A percentile compares a stretch with the other conserved stretches of the same genome.
phyloP scores from a whole-genome alignment of 1,284 basidiomycete species.

The Pyrrhoderma lamaoense region DNA sequence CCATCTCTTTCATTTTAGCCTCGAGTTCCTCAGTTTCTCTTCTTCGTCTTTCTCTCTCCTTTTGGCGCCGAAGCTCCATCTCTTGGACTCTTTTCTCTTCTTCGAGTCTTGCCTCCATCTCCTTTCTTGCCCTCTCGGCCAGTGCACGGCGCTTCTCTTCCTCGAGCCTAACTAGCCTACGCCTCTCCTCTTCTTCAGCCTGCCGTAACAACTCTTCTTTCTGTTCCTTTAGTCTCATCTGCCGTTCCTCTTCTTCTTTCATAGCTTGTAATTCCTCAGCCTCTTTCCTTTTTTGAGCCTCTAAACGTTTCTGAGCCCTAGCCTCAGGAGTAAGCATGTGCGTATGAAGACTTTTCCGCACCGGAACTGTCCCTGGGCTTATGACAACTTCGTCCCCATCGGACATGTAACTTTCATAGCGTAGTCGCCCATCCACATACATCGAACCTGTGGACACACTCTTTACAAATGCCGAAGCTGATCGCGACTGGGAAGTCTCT shows the following conservation, averaged over 20 bases:
- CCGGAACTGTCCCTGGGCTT: conserved; percentile 19
- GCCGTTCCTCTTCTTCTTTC: conserved; percentile 44
- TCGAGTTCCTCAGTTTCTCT: conserved; percentile 49
- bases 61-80: conserved; percentile 41
- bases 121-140: conserved; percentile 38
- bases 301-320: conserved; percentile 34
- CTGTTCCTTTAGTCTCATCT: conserved; percentile 37
- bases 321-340: conserved; percentile 34
- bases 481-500: conserved; percentile 11
- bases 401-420: conserved; percentile 7
- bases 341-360: conserved; percentile 22
- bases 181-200: conserved; percentile 44
- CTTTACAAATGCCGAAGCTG: conserved; percentile 11
- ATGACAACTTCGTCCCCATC: conserved; percentile 15
- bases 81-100: conserved; percentile 42
- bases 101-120: conserved; percentile 40
- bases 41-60: conserved; percentile 43
- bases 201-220: conserved; percentile 40
- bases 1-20: conserved; percentile 47
- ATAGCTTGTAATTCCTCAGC: conserved; percentile 42
- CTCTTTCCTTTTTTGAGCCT: conserved; percentile 35
- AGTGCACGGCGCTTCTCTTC: conserved; percentile 43
- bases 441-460: conserved; percentile 8
- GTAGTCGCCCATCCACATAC: neutral
- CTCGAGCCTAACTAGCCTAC: conserved; percentile 38